These are phyloP conservation scores for Penicillium alfredii DNA, from an alignment of 495 filamentous ascomycete species.

Conservation along the genomic window DNA sequence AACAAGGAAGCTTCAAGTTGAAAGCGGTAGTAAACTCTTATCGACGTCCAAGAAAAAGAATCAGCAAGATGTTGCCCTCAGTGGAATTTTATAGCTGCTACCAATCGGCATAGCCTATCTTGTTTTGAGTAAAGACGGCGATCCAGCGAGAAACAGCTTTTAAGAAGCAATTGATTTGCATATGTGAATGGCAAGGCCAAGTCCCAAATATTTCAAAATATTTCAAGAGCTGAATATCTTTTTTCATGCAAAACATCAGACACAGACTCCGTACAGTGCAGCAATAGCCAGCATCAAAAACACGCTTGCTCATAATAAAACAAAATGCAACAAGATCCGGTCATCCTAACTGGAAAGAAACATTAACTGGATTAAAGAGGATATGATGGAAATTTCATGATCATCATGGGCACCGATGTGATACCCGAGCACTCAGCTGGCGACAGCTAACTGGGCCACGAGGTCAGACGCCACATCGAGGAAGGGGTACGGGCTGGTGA, in stretches of 20 bases:
- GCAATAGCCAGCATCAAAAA: constrained; percentile 5
- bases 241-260: constrained; percentile 2
- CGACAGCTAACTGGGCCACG: constrained; percentile 48
- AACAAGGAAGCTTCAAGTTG: too few species aligned
- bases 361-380: constrained; percentile 4
- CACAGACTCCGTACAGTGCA: constrained; percentile 8
- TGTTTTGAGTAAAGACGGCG: too few species aligned
- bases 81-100: too few species aligned
- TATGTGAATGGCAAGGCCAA: too few species aligned
- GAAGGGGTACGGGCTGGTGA: constrained; percentile 52
- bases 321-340: constrained; percentile 8
- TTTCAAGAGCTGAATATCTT: too few species aligned
- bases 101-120: too few species aligned
- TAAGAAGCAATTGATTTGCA: too few species aligned
- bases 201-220: constrained; percentile 7
- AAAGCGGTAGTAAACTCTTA: too few species aligned
- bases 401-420: constrained; percentile 5
- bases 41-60: too few species aligned
- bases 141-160: too few species aligned
- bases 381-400: constrained; percentile 5
- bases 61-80: too few species aligned
- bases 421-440: constrained; percentile 19
- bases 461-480: constrained; percentile 50
- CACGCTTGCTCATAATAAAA: constrained; percentile 15
- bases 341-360: constrained; percentile 3